Percentiles rank a stretch among this genome's conserved stretches.
Conservation (phyloP, 768 basidiomycete species). For the Steccherinum ochraceum region DNA sequence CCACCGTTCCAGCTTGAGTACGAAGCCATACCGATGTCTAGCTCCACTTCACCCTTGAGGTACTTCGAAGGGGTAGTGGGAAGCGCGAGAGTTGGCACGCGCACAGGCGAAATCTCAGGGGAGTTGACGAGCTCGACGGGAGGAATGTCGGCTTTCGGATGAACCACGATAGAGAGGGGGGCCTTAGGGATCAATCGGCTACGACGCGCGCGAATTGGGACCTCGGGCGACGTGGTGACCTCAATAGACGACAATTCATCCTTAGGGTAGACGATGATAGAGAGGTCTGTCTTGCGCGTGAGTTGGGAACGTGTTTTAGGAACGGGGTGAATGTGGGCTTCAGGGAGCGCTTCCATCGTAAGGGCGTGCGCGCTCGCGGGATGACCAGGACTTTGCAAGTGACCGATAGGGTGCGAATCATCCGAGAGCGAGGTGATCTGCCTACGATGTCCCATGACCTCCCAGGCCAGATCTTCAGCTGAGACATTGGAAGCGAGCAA, state of each 20-base stretch:
- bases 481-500: not conserved
- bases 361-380: not conserved
- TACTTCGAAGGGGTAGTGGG: slow-evolving; percentile 1
- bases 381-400: not conserved
- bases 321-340: not conserved
- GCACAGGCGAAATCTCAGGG: not conserved
- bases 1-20: slow-evolving; percentile 14
- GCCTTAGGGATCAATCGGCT: not conserved
- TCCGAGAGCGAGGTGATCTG: not conserved
- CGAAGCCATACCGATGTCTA: slow-evolving; percentile 18
- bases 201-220: not conserved
- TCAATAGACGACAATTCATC: not conserved
- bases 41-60: slow-evolving; percentile 1
- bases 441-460: not conserved
- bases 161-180: not conserved
- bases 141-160: not conserved
- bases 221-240: not conserved
- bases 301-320: not conserved
- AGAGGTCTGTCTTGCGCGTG: not conserved
- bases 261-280: not conserved
- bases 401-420: not conserved
- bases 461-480: not conserved
- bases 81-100: not conserved
- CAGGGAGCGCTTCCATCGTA: not conserved
- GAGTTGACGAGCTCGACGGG: not conserved